Base-by-base conservation (phyloP, 2,329 filamentous ascomycete genomes). In the Pseudophaeomoniella oleicola region DNA sequence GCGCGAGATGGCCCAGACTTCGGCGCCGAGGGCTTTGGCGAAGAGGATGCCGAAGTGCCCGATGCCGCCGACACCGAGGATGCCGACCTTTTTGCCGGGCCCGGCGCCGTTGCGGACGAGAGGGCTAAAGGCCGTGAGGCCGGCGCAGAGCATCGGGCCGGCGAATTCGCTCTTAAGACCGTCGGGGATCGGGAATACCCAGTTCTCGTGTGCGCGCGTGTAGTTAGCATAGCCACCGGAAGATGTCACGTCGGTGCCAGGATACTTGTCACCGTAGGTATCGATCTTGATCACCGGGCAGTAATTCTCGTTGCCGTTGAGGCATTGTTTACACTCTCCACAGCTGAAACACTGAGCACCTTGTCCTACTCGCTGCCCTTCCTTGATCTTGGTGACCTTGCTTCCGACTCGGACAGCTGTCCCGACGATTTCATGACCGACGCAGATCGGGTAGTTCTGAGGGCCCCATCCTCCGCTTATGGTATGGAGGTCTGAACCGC, bases 91-190 rank as follows among this genome's bases (percentile, higher is more conserved):
- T 44, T 56, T 54, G 9, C 82, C 82, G 1, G 80, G 79, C 0
- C 80, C 80, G 16, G 9, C 6, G 22, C 80, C 80, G 51, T 85
- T 76, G 32, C 82, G 72, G 44, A 81, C 77, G 6, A 90, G 67
- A 1, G 84, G 83, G 40, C 72, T 79, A 62, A 77, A 90, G 41
- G 75, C 75, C 4, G 83, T 90, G 44, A 90, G 67, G 44, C 84
- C 84, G 31, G 81, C 83, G 57, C 84, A 90, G 47, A 88, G 69
- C 80, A 87, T 85, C 6, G 22, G 22, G 6, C 22, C 22, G n/a
- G 22, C 22, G n/a, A 9, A 27, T 27, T 27, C 22, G 22, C 22
- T 65, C 39, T 63, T 58, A 31, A 88, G 67, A 36, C 66, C 71
- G 16, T 85, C 81, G 30, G 83, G 83, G 44, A 90, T 86, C 2